Evolutionary conservation across 331 rosid genomes (phyloP).

Genomic region (Rosa hybrid): DNA sequence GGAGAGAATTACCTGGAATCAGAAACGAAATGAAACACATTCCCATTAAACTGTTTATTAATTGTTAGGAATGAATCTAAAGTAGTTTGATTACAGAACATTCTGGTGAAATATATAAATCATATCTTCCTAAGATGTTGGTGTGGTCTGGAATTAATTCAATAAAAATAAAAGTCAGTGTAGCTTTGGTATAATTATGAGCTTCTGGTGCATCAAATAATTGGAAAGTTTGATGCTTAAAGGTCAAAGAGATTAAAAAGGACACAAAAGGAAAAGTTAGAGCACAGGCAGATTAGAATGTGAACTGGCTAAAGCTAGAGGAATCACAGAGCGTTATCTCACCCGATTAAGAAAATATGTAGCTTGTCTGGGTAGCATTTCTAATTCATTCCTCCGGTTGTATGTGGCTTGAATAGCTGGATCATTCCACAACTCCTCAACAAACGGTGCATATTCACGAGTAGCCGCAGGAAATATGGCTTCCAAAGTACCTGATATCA

Average conservation of each 20-base stretch:
- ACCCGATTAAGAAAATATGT: constrained; percentile 78
- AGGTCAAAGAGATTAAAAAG: not conserved
- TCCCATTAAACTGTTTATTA: not conserved
- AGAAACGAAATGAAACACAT: not conserved
- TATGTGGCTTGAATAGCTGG: constrained; percentile 90
- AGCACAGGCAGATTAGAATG: not conserved
- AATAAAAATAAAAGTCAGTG: not conserved
- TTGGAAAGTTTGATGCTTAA: not conserved
- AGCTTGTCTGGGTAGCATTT: constrained; percentile 76
- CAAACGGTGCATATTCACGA: constrained; percentile 57
- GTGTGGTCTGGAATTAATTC: not conserved
- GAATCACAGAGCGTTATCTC: constrained; percentile 29
- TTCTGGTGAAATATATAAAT: not conserved
- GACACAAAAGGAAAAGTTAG: not conserved
- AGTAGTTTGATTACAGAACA: not conserved
- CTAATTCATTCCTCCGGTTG: constrained; percentile 69
- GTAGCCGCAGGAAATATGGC: constrained; percentile 68
- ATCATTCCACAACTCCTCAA: constrained; percentile 80
- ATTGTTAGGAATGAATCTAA: not conserved
- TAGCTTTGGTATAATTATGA: not conserved
- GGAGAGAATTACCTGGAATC: not conserved
- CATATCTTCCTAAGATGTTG: not conserved
- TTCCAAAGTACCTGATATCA: constrained; percentile 64
- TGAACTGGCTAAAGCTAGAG: constrained; percentile 19
- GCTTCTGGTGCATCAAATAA: not conserved